These are phyloP conservation scores for Echinosophora koreensis DNA, from an alignment of 306 rosid genomes.

Conservation along the genomic window DNA sequence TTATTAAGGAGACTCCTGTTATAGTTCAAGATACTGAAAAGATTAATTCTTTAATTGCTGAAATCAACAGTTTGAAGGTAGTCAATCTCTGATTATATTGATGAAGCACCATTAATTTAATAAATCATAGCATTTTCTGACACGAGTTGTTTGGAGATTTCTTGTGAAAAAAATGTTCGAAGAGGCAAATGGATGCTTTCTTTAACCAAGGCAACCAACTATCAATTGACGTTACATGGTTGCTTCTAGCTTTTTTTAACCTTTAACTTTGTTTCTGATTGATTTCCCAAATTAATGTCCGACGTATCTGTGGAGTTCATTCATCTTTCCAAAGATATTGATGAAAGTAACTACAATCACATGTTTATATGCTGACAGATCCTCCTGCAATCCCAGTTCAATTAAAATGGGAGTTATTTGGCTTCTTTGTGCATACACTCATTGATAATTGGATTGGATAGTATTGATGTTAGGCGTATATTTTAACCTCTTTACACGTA, in stretches of 20 bases:
- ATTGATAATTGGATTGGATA: conserved; percentile 25
- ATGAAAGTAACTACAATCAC: background rate
- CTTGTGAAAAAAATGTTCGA: background rate
- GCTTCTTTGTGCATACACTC: background rate
- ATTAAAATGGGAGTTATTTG: conserved; percentile 26
- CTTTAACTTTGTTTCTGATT: conserved; percentile 33
- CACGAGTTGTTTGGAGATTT: conserved; percentile 12
- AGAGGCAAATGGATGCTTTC: conserved; percentile 15
- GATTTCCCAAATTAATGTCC: conserved; percentile 38
- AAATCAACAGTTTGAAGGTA: conserved; percentile 90
- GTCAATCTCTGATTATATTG: conserved; percentile 34
- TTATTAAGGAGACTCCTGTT: conserved; percentile 97
- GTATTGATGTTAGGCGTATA: background rate
- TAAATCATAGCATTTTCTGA: conserved; percentile 33
- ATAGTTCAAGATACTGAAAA: conserved; percentile 89
- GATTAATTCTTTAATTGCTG: conserved; percentile 79
- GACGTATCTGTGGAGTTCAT: conserved; percentile 22
- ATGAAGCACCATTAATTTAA: background rate
- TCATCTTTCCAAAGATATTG: conserved; percentile 34
- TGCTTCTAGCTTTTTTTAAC: conserved; percentile 17
- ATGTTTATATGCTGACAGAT: conserved; percentile 17
- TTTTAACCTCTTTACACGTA: conserved; percentile 1
- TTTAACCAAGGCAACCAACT: conserved; percentile 15
- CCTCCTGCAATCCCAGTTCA: conserved; percentile 8
- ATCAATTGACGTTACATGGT: background rate